Percentiles rank a stretch among this genome's conserved stretches.
phyloP scores from a whole-genome alignment of 495 filamentous ascomycete genomes.

The Neurospora intermedia region DNA sequence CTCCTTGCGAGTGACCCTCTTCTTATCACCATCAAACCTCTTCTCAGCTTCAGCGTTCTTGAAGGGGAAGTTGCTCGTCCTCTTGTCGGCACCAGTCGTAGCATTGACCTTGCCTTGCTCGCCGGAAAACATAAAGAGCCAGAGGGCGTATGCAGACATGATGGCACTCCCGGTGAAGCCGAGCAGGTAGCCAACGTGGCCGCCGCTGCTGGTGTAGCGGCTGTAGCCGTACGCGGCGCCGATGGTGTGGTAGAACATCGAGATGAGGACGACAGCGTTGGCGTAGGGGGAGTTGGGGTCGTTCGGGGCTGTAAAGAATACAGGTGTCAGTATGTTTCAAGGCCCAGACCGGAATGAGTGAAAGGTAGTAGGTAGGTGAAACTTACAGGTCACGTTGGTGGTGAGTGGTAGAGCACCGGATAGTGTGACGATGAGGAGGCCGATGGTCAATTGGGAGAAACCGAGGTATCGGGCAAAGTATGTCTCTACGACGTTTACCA shows the following conservation, averaged over 20 bases:
- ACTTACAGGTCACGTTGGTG: conserved; percentile 24
- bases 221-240: conserved; percentile 60
- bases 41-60: conserved; percentile 40
- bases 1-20: neutral
- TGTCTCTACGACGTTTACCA: conserved; percentile 46
- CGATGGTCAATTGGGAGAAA: conserved; percentile 54
- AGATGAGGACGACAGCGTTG: conserved; percentile 50
- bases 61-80: conserved; percentile 75
- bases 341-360: neutral
- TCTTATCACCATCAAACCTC: conserved; percentile 1
- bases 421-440: conserved; percentile 53
- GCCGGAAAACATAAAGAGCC: conserved; percentile 66
- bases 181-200: conserved; percentile 43
- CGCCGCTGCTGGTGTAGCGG: conserved; percentile 40
- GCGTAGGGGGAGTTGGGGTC: conserved; percentile 23
- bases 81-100: conserved; percentile 68
- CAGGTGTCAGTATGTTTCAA: neutral
- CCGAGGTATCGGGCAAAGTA: conserved; percentile 67
- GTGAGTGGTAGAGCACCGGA: conserved; percentile 68
- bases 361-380: conserved; percentile 2
- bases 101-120: conserved; percentile 51
- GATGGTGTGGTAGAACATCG: conserved; percentile 51
- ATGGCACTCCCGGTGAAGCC: conserved; percentile 37
- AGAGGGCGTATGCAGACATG: conserved; percentile 54
- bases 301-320: conserved; percentile 2